Evolutionary conservation across 139 green algal species (phyloP).

Genomic region (Chlorokybus atmophyticus): DNA sequence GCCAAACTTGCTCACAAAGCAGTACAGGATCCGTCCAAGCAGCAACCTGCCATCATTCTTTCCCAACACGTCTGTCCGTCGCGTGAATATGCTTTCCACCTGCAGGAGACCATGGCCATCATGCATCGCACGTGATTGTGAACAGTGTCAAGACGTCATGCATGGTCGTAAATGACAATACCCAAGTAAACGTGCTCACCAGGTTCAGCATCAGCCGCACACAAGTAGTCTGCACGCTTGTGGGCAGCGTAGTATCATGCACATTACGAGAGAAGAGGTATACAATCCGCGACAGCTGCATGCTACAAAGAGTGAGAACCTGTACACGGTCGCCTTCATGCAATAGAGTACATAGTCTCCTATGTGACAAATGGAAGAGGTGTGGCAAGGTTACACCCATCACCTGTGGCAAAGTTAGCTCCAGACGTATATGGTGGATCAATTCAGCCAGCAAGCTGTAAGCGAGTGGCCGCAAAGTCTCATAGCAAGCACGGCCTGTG

Average conservation of each 20-base stretch:
- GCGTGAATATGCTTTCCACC: constrained; percentile 58
- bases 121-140: no score
- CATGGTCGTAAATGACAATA: no score
- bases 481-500: constrained; percentile 41
- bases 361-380: no score
- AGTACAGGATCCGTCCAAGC: constrained; percentile 56
- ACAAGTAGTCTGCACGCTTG: constrained; percentile 56
- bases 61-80: constrained; percentile 6
- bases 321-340: no score
- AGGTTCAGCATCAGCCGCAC: constrained; percentile 76
- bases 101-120: constrained; percentile 4
- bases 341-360: no score
- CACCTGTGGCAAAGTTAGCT: constrained; percentile 38
- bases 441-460: constrained; percentile 71
- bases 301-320: no score
- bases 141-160: no score
- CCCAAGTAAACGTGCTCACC: constrained; percentile 12
- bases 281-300: constrained; percentile 48
- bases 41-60: constrained; percentile 14
- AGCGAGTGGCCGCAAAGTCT: constrained; percentile 58
- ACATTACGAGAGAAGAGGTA: constrained; percentile 55
- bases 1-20: constrained; percentile 55
- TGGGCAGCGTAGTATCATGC: constrained; percentile 43
- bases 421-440: constrained; percentile 45
- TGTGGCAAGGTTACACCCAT: background rate